Evolutionary conservation across 345 rosid species (phyloP), one percentile per base, ranked within the genome.

Genomic region (Hibiscus syriacus): DNA sequence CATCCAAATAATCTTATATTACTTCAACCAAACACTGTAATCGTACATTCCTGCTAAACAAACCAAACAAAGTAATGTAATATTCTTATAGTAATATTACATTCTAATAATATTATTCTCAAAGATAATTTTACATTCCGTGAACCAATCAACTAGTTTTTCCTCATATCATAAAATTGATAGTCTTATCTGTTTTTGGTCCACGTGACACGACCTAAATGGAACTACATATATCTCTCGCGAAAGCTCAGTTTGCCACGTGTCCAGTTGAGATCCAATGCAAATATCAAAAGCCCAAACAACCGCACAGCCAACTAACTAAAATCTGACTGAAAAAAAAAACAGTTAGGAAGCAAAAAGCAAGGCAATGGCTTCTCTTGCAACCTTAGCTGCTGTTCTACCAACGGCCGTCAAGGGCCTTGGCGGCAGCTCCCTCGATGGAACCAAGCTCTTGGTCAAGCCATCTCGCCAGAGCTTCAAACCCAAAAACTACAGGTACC

Each of bases 351-450:
- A 69, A 16, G 45, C 63, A 38, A 29, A 29, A 50, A 45, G 74
- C 34, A 74, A 76, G 77, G 74, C 77, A 70, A 87, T 93, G 98
- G 94, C 97, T 70, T 88, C 97, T 61, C 80, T 90, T 34, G 83
- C 90, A 71, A 85, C 88, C 61, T 65, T 88, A 30, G 82, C 87
- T 53, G 75, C 86, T 4, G 78, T 78, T 1, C 90, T 87, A 54
- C 90, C 96, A 3, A 78, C 79, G 7, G 27, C 87, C 75, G 72
- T 93, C 60, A 86, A 89, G 76, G 97, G 90, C 78, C 90, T 88
- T 1, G 81, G 81, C 14, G 85, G 92, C 1, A 85, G 89, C 79
- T 90, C 94, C 49, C 79, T 90, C 19, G 6, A 73, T 10, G 97
- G 98, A 75, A 73, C 87, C 57, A 93, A 81, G 84, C 90, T 88